phyloP scores from a whole-genome alignment of 108 stramenopile species.

The Aurantiochytrium sp. region DNA sequence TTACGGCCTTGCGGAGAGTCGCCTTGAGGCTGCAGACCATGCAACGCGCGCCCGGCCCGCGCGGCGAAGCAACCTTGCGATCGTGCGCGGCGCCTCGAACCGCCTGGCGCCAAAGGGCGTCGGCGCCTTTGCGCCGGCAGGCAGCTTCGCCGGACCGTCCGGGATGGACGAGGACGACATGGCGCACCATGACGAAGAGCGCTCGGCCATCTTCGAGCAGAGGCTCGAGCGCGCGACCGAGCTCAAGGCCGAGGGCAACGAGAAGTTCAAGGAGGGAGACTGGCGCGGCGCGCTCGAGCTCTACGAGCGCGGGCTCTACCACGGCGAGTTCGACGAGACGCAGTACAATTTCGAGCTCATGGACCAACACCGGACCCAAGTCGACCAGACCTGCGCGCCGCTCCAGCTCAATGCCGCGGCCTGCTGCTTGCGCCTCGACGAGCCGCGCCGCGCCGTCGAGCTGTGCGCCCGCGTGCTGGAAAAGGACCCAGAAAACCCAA shows the following conservation, averaged over 20 bases:
- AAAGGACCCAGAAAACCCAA: background rate
- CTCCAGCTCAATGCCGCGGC: constrained; percentile 24
- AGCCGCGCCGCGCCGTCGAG: background rate
- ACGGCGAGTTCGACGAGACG: constrained; percentile 27
- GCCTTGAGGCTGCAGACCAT: no score
- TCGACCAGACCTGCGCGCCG: background rate
- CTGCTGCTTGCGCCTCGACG: background rate
- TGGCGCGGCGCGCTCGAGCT: background rate
- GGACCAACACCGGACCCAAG: background rate
- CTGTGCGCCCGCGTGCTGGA: background rate
- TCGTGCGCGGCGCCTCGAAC: no score
- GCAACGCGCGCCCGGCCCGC: no score
- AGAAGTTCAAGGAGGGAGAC: background rate
- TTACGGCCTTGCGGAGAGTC: no score
- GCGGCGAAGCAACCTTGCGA: no score
- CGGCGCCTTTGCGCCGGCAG: no score
- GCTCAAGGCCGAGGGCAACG: background rate
- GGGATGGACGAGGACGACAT: no score
- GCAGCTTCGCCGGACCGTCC: no score
- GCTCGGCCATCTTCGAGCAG: background rate
- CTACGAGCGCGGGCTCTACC: background rate
- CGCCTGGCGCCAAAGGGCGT: no score
- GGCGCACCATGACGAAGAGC: no score
- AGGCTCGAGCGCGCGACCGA: background rate
- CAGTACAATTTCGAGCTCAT: constrained; percentile 32